These are phyloP conservation scores for Kurtzmaniella fragi DNA, from an alignment of 805 yeast genomes.

Conservation along the genomic window DNA sequence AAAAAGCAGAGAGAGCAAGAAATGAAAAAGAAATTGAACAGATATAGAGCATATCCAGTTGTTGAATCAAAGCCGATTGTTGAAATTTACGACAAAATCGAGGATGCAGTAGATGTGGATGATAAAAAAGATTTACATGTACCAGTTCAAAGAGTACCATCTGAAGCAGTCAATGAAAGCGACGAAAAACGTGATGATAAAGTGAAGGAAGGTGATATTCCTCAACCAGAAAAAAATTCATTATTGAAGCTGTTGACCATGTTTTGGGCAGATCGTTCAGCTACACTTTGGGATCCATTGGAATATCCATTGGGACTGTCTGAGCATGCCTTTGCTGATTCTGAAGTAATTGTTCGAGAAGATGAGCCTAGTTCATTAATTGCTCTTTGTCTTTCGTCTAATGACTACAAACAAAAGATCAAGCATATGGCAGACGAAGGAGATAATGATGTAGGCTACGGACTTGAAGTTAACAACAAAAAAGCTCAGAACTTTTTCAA, in stretches of 20 bases:
- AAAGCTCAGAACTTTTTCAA: constrained; percentile 34
- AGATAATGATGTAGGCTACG: constrained; percentile 7
- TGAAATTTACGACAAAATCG: constrained; percentile 81
- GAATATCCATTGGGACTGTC: constrained; percentile 73
- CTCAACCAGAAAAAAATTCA: constrained; percentile 63
- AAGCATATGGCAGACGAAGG: constrained; percentile 24
- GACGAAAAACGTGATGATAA: constrained; percentile 2
- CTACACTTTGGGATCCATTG: constrained; percentile 90
- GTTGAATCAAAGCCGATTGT: constrained; percentile 80
- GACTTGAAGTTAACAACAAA: constrained; percentile 22
- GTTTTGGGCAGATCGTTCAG: constrained; percentile 97
- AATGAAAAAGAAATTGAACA: constrained; percentile 52
- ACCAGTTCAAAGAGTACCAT: constrained; percentile 1
- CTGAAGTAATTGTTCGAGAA: constrained; percentile 89
- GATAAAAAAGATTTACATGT: constrained; percentile 7
- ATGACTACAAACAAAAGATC: constrained; percentile 72
- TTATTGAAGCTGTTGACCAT: constrained; percentile 77
- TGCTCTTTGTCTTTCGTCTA: constrained; percentile 84
- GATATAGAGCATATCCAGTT: constrained; percentile 65
- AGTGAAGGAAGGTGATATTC: constrained; percentile 19
- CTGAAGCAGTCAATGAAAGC: constrained; percentile 2
- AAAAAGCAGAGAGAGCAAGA: constrained; percentile 83
- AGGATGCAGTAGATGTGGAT: constrained; percentile 72
- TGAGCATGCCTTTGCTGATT: constrained; percentile 91
- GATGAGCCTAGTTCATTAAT: constrained; percentile 95